phyloP scores from a whole-genome alignment of 805 yeast genomes.

The Cyberlindnera petersonii region DNA sequence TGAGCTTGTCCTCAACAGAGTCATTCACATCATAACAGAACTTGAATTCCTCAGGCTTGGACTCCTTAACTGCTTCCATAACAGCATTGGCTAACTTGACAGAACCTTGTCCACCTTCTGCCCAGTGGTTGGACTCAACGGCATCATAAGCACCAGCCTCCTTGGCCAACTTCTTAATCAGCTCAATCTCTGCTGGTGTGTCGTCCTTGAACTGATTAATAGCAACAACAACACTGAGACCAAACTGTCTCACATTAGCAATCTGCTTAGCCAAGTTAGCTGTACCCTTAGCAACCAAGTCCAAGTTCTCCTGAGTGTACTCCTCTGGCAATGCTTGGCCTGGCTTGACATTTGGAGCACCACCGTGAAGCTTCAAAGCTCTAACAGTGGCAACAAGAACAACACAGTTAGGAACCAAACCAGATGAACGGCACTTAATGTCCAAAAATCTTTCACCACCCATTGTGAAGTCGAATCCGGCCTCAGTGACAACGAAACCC shows the following conservation, averaged over 20 bases:
- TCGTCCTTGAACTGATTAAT: conserved; percentile 77
- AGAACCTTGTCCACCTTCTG: conserved; percentile 81
- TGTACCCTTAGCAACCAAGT: conserved; percentile 64
- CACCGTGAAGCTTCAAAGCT: conserved; percentile 84
- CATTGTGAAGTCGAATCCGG: conserved; percentile 89
- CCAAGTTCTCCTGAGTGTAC: conserved; percentile 68
- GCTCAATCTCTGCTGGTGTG: conserved; percentile 61
- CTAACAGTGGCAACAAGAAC: conserved; percentile 82
- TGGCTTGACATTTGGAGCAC: conserved; percentile 85
- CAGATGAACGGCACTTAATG: conserved; percentile 80
- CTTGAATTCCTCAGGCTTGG: conserved; percentile 37
- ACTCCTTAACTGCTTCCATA: conserved; percentile 52
- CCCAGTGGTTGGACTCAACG: conserved; percentile 82
- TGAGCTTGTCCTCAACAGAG: conserved; percentile 65
- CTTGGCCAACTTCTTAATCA: conserved; percentile 62
- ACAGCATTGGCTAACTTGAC: conserved; percentile 69
- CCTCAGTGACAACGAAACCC: conserved; percentile 83
- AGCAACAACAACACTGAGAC: conserved; percentile 79
- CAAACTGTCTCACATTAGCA: conserved; percentile 64
- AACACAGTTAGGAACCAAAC: conserved; percentile 70
- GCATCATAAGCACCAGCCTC: conserved; percentile 80
- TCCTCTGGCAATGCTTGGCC: conserved; percentile 76
- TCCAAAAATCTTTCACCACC: conserved; percentile 86
- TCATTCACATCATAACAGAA: conserved; percentile 61
- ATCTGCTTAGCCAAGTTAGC: conserved; percentile 76